Evolutionary conservation across 2,329 filamentous ascomycete genomes (phyloP), one percentile per base, ranked within the genome.

Genomic region (Alternaria atra): DNA sequence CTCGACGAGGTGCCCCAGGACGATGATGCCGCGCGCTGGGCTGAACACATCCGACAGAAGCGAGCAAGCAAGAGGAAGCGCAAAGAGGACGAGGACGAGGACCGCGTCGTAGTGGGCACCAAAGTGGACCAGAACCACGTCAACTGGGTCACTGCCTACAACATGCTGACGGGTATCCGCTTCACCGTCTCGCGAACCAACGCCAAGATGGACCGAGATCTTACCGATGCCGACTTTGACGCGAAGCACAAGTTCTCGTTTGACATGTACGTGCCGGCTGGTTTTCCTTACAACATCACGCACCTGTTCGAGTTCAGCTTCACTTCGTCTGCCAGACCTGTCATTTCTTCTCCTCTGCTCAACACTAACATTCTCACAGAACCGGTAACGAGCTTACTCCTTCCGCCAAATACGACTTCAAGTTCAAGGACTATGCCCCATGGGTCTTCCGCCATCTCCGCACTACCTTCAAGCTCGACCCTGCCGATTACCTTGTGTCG

Each of bases 361-460:
- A 43, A 27, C 47, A 55, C 65, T 71, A 50, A 83, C 85, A 72
- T 32, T 35, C 30, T 57, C 39, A 58, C 73, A 94, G 91, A 76
- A 96, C 94, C 67, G 95, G 95, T 67, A 97, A 97, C 79, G 95
- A 99, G 83, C 84, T 99, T 77, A 97, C 97, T 5, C 95, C 95
- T 23, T 97, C 94, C 64, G 94, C 95, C 70, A 98, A 99, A 81
- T 99, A 99, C 83, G 95, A 99, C 82, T 99, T 99, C 89, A 99
- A 99, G 81, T 99, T 99, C 86, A 99, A 99, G 83, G 95, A 99
- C 82, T 99, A 99, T 80, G 94, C 94, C n/a, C 95, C 95, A 58
- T 98, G 94, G 94, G 95, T 99, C 60, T 99, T 99, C 81, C 92
- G 95, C 73, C 92, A 93, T 80, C 86, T 99, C 43, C 91, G 95